phyloP scores from a whole-genome alignment of 2,329 filamentous ascomycete species.

The Monosporascus cannonballus region DNA sequence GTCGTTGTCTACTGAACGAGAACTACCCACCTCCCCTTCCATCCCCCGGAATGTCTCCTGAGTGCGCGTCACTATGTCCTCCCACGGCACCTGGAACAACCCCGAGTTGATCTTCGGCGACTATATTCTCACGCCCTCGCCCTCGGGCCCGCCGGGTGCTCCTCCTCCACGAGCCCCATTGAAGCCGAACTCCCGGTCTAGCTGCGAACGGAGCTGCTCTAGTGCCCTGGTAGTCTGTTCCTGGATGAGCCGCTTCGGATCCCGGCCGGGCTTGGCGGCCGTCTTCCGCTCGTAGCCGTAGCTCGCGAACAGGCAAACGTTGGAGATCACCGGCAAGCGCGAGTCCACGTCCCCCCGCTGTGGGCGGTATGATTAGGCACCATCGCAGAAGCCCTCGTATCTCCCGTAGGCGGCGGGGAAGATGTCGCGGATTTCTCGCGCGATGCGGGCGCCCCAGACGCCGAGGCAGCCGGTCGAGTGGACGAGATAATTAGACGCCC shows the following conservation, averaged over 20 bases:
- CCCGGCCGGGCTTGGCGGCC: conserved; percentile 9
- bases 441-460: conserved; percentile 24
- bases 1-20: not conserved
- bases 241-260: conserved; percentile 8
- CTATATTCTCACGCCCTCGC: conserved; percentile 6
- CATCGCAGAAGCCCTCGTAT: conserved; percentile 20
- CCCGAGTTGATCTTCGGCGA: conserved; percentile 19
- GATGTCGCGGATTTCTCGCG: conserved; percentile 17
- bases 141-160: not conserved
- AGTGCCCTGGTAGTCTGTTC: conserved; percentile 13
- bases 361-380: conserved; percentile 23
- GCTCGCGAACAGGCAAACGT: conserved; percentile 19
- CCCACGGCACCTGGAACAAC: conserved; percentile 16
- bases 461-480: conserved; percentile 27
- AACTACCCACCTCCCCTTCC: conserved; percentile 39
- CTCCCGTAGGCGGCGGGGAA: conserved; percentile 19
- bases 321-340: conserved; percentile 13
- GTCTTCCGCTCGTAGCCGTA: conserved; percentile 12
- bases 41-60: conserved; percentile 30
- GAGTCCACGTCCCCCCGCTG: conserved; percentile 14
- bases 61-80: conserved; percentile 7
- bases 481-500: conserved; percentile 18
- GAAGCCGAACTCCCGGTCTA: conserved; percentile 5
- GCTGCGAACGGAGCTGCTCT: conserved; percentile 6
- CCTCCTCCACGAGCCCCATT: not conserved